These are phyloP conservation scores for Talaromyces pinophilus DNA, from an alignment of 2,329 filamentous ascomycete species.

Conservation along the genomic window DNA sequence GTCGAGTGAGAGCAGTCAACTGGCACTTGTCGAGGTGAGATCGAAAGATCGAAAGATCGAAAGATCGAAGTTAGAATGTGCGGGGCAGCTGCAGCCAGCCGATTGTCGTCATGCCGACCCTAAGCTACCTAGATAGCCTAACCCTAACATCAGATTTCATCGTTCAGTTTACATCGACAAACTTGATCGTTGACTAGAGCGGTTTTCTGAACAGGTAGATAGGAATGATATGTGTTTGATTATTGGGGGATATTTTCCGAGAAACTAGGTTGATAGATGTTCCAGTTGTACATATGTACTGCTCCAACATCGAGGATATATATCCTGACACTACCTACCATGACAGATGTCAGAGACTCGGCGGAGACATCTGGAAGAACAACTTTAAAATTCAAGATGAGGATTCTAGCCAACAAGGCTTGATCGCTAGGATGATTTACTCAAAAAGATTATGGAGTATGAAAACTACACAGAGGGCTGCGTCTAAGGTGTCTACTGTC, in stretches of 20 bases:
- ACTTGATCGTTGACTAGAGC: background rate
- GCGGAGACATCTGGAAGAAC: no score
- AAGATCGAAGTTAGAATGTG: conserved; percentile 22
- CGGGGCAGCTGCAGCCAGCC: conserved; percentile 2
- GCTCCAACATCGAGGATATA: background rate
- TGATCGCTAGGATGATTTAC: no score
- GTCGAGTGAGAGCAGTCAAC: background rate
- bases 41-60: background rate
- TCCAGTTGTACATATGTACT: background rate
- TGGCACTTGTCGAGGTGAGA: background rate
- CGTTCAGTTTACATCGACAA: background rate
- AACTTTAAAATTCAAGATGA: no score
- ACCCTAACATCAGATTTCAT: background rate
- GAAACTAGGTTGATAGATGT: background rate
- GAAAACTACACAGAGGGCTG: background rate
- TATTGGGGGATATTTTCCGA: background rate
- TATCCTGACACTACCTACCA: background rate
- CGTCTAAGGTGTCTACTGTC: background rate
- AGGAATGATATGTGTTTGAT: background rate
- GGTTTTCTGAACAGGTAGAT: background rate
- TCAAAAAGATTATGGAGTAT: background rate
- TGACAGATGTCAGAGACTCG: no score
- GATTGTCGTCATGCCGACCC: conserved; percentile 7
- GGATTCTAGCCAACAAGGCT: no score
- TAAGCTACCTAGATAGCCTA: background rate